Evolutionary conservation across 371 early-diverging fungal genomes (phyloP).

Genomic region (Modicella reniformis): DNA sequence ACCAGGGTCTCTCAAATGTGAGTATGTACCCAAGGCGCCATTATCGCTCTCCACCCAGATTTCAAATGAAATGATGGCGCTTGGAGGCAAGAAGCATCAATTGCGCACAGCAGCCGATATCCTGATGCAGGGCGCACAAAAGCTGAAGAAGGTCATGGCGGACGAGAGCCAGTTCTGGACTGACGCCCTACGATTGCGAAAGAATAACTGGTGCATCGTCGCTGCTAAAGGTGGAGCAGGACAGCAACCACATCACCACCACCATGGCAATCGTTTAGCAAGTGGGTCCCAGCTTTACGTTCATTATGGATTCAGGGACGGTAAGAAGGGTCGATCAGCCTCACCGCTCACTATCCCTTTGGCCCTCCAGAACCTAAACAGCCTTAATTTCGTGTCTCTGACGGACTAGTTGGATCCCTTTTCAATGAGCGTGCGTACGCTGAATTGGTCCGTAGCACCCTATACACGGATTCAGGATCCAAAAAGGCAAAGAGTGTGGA

Average conservation of each 20-base stretch:
- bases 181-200: constrained; percentile 69
- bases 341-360: background rate
- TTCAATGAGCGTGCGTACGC: constrained; percentile 56
- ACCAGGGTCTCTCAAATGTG: constrained; percentile 64
- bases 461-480: constrained; percentile 10
- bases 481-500: constrained; percentile 43
- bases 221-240: constrained; percentile 53
- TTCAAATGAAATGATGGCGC: constrained; percentile 67
- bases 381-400: background rate
- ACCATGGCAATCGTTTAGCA: constrained; percentile 23
- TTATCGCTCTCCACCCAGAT: constrained; percentile 60
- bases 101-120: constrained; percentile 70
- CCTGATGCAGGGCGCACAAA: constrained; percentile 62
- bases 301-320: constrained; percentile 70
- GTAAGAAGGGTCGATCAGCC: too few relatives aligned
- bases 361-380: background rate
- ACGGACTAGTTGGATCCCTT: constrained; percentile 57
- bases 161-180: constrained; percentile 77
- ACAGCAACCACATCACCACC: constrained; percentile 27
- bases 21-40: constrained; percentile 64
- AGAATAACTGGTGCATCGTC: constrained; percentile 75
- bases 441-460: constrained; percentile 32
- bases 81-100: constrained; percentile 77
- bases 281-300: constrained; percentile 55
- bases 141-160: constrained; percentile 60